A percentile compares a stretch with the other conserved stretches of the same genome.
Conservation (phyloP, 768 basidiomycete species). For the Fomitopsis serialis region DNA sequence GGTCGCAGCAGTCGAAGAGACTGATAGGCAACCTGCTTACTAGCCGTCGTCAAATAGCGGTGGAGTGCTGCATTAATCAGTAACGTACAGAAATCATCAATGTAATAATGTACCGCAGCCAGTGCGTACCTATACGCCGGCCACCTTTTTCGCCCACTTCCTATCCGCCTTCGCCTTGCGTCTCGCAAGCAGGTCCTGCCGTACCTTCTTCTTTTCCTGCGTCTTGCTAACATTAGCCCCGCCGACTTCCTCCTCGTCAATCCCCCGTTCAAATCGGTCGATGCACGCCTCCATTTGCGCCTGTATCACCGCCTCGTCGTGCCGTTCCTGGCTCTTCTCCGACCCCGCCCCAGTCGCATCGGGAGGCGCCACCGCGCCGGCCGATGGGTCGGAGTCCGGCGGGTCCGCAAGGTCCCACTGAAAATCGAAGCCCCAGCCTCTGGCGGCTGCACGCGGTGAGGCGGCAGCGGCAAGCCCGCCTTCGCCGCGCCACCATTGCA, state of each 20-base stretch:
- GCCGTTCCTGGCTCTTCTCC: constrained; percentile 9
- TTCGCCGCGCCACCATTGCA: constrained; percentile 83
- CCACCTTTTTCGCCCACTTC: constrained; percentile 4
- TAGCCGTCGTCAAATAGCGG: no score
- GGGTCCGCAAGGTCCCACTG: constrained; percentile 44
- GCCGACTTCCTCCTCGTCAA: constrained; percentile 43
- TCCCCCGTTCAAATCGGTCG: constrained; percentile 41
- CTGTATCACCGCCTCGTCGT: constrained; percentile 38
- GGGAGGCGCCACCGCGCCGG: neutral
- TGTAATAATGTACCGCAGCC: neutral
- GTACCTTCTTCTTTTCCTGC: constrained; percentile 58
- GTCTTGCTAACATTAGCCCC: constrained; percentile 62
- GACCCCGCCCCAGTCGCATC: constrained; percentile 5
- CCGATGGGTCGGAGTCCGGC: neutral
- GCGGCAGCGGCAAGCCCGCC: constrained; percentile 47
- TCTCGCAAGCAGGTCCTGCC: constrained; percentile 35
- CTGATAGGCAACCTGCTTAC: no score
- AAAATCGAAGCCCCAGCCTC: constrained; percentile 84
- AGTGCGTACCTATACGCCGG: neutral
- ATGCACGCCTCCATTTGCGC: constrained; percentile 69
- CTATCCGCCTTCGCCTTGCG: constrained; percentile 30
- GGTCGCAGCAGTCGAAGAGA: no score
- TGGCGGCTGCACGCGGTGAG: constrained; percentile 20
- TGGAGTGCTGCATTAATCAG: no score
- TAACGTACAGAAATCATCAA: no score